Evolutionary conservation across 768 basidiomycete genomes (phyloP), one percentile per base, ranked within the genome.

Genomic region (Hericium alpestre): DNA sequence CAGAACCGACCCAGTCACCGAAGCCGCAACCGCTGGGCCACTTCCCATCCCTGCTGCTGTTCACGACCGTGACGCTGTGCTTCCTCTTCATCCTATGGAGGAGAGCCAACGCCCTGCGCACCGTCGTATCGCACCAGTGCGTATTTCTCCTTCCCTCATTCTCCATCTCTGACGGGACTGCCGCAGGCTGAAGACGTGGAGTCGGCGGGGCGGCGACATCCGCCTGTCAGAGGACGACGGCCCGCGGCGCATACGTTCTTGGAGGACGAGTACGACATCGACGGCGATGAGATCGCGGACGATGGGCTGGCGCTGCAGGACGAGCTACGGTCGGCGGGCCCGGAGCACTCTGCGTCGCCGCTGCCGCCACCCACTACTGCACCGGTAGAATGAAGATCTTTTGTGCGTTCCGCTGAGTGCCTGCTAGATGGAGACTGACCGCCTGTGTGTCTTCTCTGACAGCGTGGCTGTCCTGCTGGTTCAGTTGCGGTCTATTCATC

Each of bases 141-240:
- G 57, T 58, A 76, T 72, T 10, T 9, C 10, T 13, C 5, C 13
- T 3, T 12, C 16, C 3, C 10, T 10, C 0, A 5, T 15, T 8
- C n/a, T 43, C 23, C 41, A 7, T n/a, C 3, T n/a, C 5, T 8
- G 4, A 15, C 25, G 20, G 11, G 2, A 13, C 13, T 9, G 16
- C 37, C 39, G 20, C 62, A 86, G 84, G 62, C 67, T 86, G 51
- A 83, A 82, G 62, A 78, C 78, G 12, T 76, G 82, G 65, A 73
- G 73, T 5, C 68, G 71, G 15, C 65, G 69, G 15, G 79, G 81
- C 58, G 84, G 84, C 8, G 73, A 66, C 6, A 83, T 86, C 55
- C 76, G 84, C 10, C 73, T 86, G 37, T 84, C 83, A 53, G 77
- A 79, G 64, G 84, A 86, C 60, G 83, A 85, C 53, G 81, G 83